Evolutionary conservation across 2,329 filamentous ascomycete genomes (phyloP).

Genomic region (Neurospora sp.): DNA sequence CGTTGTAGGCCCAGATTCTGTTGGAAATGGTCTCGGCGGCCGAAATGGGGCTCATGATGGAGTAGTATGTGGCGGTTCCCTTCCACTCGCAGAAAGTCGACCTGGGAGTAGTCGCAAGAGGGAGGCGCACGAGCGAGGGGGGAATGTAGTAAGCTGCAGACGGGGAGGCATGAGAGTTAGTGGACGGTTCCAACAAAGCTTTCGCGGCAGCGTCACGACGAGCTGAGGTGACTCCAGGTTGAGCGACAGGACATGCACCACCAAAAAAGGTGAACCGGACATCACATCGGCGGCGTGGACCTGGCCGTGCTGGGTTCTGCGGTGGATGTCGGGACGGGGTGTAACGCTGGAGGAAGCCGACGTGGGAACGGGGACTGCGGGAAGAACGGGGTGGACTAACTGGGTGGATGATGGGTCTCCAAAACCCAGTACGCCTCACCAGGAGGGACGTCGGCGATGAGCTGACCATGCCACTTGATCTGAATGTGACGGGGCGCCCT

Average conservation of each 20-base stretch:
- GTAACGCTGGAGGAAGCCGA: background rate
- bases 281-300: background rate
- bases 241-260: background rate
- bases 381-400: constrained; percentile 24
- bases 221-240: background rate
- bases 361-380: background rate
- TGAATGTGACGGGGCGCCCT: constrained; percentile 42
- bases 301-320: background rate
- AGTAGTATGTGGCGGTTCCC: constrained; percentile 49
- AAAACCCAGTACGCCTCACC: constrained; percentile 51
- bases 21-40: constrained; percentile 31
- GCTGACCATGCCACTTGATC: constrained; percentile 44
- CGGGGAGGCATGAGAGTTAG: constrained; percentile 5
- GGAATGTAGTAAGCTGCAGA: constrained; percentile 50
- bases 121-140: constrained; percentile 35
- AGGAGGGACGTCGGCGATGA: constrained; percentile 43
- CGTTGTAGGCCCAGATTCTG: constrained; percentile 50
- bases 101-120: constrained; percentile 35
- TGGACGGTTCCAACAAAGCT: background rate
- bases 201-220: background rate
- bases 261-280: background rate
- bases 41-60: constrained; percentile 30
- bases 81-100: constrained; percentile 51
- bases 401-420: constrained; percentile 53
- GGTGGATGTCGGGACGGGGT: background rate